Base-by-base conservation (phyloP, 176 grass and related monocot genomes). In the Neostapfia colusana region DNA sequence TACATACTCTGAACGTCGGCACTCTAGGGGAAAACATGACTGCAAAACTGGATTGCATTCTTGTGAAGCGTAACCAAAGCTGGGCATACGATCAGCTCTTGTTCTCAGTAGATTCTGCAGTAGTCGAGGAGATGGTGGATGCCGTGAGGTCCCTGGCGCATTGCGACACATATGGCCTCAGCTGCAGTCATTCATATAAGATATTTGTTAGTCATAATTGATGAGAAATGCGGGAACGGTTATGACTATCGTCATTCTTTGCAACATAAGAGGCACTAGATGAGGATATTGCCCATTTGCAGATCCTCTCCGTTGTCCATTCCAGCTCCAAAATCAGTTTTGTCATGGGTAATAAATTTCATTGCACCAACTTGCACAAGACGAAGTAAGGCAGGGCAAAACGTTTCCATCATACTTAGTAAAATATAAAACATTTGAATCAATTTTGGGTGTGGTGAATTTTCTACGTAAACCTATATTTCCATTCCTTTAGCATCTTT, bases 111-210 rank as follows among this genome's bases (percentile, higher is more conserved):
- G 88, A 77, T 65, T 85, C 80, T 27, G 93, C 49, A 31, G 90
- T 60, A 28, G 88, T 80, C 4, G 93, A 84, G 11, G 85, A 41
- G n/a, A 90, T 25, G 0, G 91, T 82, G 20, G 81, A 67, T 1
- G 76, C 75, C 37, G 72, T 51, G 26, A 83, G 53, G 50, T 93
- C 86, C 44, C 86, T 82, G 2, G 84, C 73, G 13, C 95, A 93
- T 69, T 93, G 95, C 16, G 91, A 88, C 20, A 92, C 91, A 25
- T 92, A 97, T 24, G 95, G 81, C 72, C 93, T 97, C 61, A 97
- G 77, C 94, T 93, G 91, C 75, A 86, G 63, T 79, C 48, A 76
- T 74, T 35, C 63, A 74, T 13, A 69, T 34, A 62, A 38, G 8
- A 67, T 61, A 79, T 50, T 24, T 65, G 37, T 67, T 10, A 43